A percentile compares a stretch with the other conserved stretches of the same genome.
Conservation (phyloP, 345 rosid species). For the Murraya paniculata region DNA sequence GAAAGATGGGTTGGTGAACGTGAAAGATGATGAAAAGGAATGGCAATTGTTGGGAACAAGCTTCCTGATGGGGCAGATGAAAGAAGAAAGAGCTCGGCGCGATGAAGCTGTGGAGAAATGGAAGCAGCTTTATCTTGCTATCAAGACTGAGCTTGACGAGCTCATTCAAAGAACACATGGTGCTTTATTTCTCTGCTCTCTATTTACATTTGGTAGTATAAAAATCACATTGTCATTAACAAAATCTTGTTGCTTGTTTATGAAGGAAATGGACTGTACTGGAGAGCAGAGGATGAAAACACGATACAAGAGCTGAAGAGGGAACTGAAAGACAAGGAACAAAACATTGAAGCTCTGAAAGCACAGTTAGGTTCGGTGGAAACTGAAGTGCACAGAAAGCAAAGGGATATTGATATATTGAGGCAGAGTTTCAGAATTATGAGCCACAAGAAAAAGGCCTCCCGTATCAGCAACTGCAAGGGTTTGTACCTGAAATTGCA, state of each 20-base stretch:
- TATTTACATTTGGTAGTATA: background rate
- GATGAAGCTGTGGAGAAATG: conserved; percentile 80
- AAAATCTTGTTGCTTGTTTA: background rate
- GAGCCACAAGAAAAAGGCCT: conserved; percentile 29
- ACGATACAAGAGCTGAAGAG: conserved; percentile 50
- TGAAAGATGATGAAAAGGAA: conserved; percentile 18
- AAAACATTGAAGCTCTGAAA: conserved; percentile 44
- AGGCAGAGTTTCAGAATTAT: conserved; percentile 71
- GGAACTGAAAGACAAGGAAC: conserved; percentile 52
- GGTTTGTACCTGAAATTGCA: background rate
- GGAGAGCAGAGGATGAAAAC: conserved; percentile 47
- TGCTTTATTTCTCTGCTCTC: conserved; percentile 12
- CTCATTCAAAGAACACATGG: conserved; percentile 63
- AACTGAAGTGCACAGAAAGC: conserved; percentile 39
- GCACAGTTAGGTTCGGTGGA: conserved; percentile 41
- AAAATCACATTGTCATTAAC: too few species aligned
- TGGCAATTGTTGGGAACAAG: conserved; percentile 36
- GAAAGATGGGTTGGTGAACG: conserved; percentile 14
- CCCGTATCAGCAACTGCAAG: background rate
- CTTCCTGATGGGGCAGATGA: conserved; percentile 50
- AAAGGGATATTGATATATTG: conserved; percentile 64
- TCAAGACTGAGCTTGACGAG: conserved; percentile 80
- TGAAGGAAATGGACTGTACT: conserved; percentile 42
- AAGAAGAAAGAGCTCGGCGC: conserved; percentile 59
- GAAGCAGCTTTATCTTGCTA: conserved; percentile 81